phyloP scores from a whole-genome alignment of 108 stramenopile genomes.

The Aurantiochytrium sp. region DNA sequence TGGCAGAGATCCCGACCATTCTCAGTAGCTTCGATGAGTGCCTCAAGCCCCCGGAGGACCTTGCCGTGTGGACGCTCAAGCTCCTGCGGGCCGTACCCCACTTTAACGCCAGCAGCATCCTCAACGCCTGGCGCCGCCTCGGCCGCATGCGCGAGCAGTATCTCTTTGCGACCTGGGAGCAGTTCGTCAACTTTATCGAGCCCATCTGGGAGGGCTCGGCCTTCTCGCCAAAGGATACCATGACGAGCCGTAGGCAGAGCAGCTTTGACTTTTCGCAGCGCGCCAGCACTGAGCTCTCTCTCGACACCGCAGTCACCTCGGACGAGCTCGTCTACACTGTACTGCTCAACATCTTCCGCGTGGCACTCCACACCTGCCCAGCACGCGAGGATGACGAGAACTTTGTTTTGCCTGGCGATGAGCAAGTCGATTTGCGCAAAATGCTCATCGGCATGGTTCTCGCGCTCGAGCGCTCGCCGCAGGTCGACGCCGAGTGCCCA shows the following conservation, averaged over 20 bases:
- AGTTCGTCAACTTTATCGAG: not conserved
- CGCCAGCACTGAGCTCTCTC: not conserved
- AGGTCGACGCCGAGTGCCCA: not conserved
- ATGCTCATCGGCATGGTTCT: constrained; percentile 13
- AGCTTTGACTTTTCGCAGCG: not conserved
- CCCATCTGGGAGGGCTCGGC: not conserved
- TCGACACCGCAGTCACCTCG: not conserved
- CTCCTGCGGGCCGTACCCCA: not conserved
- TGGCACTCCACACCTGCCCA: not conserved
- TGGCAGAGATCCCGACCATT: not conserved
- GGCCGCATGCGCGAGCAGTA: not conserved
- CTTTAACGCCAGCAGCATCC: not conserved
- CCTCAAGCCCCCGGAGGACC: not conserved
- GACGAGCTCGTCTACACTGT: not conserved
- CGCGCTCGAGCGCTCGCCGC: not conserved
- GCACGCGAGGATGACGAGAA: not conserved
- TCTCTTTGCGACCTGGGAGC: not conserved
- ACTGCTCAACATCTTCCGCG: not conserved
- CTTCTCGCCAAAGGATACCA: not conserved
- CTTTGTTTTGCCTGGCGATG: not conserved
- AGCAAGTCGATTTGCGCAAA: not conserved
- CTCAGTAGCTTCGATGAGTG: constrained; percentile 7
- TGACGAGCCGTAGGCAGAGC: not conserved
- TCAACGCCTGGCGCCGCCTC: not conserved
- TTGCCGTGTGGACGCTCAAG: not conserved